These are phyloP conservation scores for Oemleria cerasiformis DNA, from an alignment of 306 rosid genomes.

Conservation along the genomic window DNA sequence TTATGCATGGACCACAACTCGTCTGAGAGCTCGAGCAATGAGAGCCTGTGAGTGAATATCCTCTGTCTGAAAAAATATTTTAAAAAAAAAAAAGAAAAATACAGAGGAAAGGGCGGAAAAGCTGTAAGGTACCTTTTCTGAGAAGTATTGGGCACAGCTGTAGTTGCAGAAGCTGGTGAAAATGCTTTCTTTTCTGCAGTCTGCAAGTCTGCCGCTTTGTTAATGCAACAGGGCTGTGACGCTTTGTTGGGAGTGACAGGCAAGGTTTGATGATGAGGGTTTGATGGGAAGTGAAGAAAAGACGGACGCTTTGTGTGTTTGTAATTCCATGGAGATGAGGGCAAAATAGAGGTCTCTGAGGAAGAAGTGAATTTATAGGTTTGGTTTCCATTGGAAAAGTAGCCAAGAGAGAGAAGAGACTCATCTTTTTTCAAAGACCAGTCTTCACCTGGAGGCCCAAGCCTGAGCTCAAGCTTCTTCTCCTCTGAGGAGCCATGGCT, in stretches of 20 bases:
- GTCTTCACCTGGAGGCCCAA: slow-evolving; percentile 82
- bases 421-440: slow-evolving; percentile 46
- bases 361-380: slow-evolving; percentile 26
- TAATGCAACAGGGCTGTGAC: slow-evolving; percentile 45
- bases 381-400: slow-evolving; percentile 30
- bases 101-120: slow-evolving; percentile 4
- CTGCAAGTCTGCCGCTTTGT: slow-evolving; percentile 46
- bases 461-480: slow-evolving; percentile 75
- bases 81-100: slow-evolving; percentile 11
- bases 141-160: slow-evolving; percentile 70
- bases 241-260: slow-evolving; percentile 41
- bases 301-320: slow-evolving; percentile 40
- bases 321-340: slow-evolving; percentile 44
- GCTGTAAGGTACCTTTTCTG: slow-evolving; percentile 71
- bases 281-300: slow-evolving; percentile 43
- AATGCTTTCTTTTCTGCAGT: slow-evolving; percentile 48
- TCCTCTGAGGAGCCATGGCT: slow-evolving; percentile 51
- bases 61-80: slow-evolving; percentile 37
- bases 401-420: slow-evolving; percentile 53
- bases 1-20: slow-evolving; percentile 58
- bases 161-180: slow-evolving; percentile 45
- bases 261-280: slow-evolving; percentile 22
- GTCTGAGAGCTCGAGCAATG: slow-evolving; percentile 19
- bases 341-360: slow-evolving; percentile 21
- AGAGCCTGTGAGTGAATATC: slow-evolving; percentile 56